phyloP scores from a whole-genome alignment of 2,329 filamentous ascomycete genomes.

The Geosmithia flava region DNA sequence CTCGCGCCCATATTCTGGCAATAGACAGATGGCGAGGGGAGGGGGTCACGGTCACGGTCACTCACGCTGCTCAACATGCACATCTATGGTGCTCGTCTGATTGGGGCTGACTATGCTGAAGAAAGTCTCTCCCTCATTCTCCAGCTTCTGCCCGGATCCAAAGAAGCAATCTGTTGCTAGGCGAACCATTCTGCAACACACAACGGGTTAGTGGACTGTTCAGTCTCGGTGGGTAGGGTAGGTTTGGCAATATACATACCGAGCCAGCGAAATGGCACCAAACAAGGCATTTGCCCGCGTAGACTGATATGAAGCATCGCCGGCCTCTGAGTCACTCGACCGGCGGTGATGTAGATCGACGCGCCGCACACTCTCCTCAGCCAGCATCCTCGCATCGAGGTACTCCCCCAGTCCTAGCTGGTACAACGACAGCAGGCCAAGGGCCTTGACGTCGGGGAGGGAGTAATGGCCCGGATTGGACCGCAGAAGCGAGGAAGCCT shows the following conservation, averaged over 20 bases:
- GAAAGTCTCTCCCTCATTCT: not conserved
- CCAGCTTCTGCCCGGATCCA: not conserved
- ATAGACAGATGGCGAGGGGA: not conserved
- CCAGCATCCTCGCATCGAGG: not conserved
- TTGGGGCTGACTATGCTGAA: not conserved
- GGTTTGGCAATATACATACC: not conserved
- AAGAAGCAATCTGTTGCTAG: not conserved
- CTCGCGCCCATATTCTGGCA: too few relatives aligned
- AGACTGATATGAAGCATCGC: not conserved
- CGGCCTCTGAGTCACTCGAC: not conserved
- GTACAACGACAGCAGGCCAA: not conserved
- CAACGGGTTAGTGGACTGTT: not conserved
- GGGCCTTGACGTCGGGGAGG: slow-evolving; percentile 1
- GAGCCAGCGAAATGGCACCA: not conserved
- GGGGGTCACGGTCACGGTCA: not conserved
- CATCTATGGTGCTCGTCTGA: not conserved
- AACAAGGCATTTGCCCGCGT: not conserved
- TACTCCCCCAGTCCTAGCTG: not conserved
- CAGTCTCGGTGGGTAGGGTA: not conserved
- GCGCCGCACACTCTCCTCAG: not conserved
- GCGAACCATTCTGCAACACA: not conserved
- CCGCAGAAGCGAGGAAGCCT: not conserved
- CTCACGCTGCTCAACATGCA: slow-evolving; percentile 1
- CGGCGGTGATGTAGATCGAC: not conserved
- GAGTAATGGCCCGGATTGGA: not conserved